These are phyloP conservation scores for Endocalyx cinctus DNA, from an alignment of 2,329 filamentous ascomycete species.

Conservation along the genomic window DNA sequence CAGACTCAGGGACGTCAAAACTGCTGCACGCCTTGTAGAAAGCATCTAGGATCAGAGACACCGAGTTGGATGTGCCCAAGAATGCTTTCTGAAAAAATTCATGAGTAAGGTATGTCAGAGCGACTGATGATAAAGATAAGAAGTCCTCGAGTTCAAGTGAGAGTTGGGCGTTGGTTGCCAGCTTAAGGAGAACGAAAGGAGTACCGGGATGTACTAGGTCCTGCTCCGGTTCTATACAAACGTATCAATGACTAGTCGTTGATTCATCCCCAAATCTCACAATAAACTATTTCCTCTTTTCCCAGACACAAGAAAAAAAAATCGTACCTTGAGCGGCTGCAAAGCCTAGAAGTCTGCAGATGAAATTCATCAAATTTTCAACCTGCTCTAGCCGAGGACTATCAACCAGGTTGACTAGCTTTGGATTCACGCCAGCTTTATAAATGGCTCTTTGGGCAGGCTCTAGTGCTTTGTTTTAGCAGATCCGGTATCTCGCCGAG, in stretches of 20 bases:
- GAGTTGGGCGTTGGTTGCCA: constrained; percentile 38
- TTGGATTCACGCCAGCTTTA: constrained; percentile 43
- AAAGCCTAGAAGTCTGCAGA: constrained; percentile 53
- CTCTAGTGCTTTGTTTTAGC: constrained; percentile 34
- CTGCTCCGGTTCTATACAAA: constrained; percentile 39
- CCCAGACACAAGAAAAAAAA: no score
- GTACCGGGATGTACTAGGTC: constrained; percentile 40
- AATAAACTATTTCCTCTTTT: no score
- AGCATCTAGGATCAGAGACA: constrained; percentile 41
- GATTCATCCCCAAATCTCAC: no score
- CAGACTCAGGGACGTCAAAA: constrained; percentile 37
- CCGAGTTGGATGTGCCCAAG: constrained; percentile 32
- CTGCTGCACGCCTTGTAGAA: constrained; percentile 44
- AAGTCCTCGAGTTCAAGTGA: constrained; percentile 51
- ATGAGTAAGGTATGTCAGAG: constrained; percentile 52
- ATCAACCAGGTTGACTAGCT: constrained; percentile 45
- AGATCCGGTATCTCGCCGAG: background rate
- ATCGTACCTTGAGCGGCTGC: constrained; percentile 46
- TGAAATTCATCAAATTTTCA: constrained; percentile 42
- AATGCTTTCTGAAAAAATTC: constrained; percentile 46
- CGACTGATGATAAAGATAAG: constrained; percentile 44
- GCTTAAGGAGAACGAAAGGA: constrained; percentile 43
- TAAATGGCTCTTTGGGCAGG: constrained; percentile 54
- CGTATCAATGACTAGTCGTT: no score
- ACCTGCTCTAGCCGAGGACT: constrained; percentile 38